Base-by-base conservation (phyloP, 2,329 filamentous ascomycete species). In the Triangularia verruculosa region DNA sequence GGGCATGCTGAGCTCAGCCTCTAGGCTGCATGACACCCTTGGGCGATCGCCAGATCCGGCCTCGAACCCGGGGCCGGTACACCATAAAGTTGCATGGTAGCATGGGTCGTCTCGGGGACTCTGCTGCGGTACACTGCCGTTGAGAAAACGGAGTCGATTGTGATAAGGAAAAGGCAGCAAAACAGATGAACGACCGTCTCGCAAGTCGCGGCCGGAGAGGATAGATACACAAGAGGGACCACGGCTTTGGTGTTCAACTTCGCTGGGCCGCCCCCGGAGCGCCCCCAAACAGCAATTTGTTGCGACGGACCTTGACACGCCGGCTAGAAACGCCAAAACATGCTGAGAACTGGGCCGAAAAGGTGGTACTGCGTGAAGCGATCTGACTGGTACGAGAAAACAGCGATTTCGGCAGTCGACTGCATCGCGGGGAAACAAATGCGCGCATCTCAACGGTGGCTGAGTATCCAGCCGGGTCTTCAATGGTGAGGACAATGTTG, bases 11-110 rank as follows among this genome's bases (percentile, higher is more conserved):
- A 15, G 66, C 68, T 68, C 61, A 67, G 68, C 67, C 68, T 66
- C 67, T 34, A 17, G 58, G 58, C 61, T 61, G 64, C 65, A 69
- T 65, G 51, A 56, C 25, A 64, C 59, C 65, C 65, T 59, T 61
- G 64, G 63, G 59, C 63, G 68, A 69, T 69, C 68, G 64, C 66
- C 64, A 66, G 67, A 69, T 68, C 64, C 58, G 61, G 64, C 61
- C 65, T 65, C 57, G 61, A 55, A 54, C 30, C 28, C 61, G 47
- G 47, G 22, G 58, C 34, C 17, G 25, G 55, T 20, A 53, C 28
- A 61, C 17, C 57, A 56, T 25, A 22, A 59, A 15, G 3, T 11
- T 59, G 57, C 22, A 54, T 43, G 22, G 15, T 24, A 58, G 15
- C 22, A 52, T 15, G 17, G 34, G 25, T 20, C 15, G 24, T 11